Evolutionary conservation across 2,329 filamentous ascomycete genomes (phyloP).

Genomic region (Beauveria varroae): DNA sequence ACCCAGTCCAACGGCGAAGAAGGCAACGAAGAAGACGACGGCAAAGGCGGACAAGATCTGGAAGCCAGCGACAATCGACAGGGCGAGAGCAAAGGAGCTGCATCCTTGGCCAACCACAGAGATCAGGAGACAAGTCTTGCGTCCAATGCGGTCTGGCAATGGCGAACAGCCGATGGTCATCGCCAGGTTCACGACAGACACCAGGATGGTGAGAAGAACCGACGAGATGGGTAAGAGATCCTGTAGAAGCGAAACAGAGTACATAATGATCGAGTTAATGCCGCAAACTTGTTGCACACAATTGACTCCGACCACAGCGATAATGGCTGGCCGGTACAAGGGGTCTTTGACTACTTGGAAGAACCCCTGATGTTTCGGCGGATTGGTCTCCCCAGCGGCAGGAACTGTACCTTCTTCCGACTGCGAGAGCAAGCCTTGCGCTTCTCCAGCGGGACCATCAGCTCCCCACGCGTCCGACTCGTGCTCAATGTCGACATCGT

Average conservation of each 20-base stretch:
- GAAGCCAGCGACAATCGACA: conserved; percentile 68
- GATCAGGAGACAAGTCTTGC: conserved; percentile 75
- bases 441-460: conserved; percentile 43
- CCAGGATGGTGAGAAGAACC: conserved; percentile 75
- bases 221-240: conserved; percentile 76
- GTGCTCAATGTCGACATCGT: conserved; percentile 58
- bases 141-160: conserved; percentile 77
- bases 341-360: conserved; percentile 59
- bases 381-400: conserved; percentile 9
- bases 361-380: conserved; percentile 46
- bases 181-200: conserved; percentile 79
- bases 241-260: conserved; percentile 83
- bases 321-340: conserved; percentile 62
- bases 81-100: conserved; percentile 67
- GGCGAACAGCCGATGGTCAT: conserved; percentile 77
- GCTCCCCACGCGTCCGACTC: conserved; percentile 58
- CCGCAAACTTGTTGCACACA: conserved; percentile 85
- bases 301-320: conserved; percentile 87
- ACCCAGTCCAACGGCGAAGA: conserved; percentile 84
- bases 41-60: conserved; percentile 73
- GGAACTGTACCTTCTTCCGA: conserved; percentile 16
- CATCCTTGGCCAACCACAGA: conserved; percentile 80
- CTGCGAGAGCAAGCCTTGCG: conserved; percentile 57
- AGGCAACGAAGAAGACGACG: conserved; percentile 78
- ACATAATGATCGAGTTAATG: conserved; percentile 98